These are phyloP conservation scores for Agaricales sp. DNA, from an alignment of 1,284 basidiomycete genomes.

Conservation along the genomic window DNA sequence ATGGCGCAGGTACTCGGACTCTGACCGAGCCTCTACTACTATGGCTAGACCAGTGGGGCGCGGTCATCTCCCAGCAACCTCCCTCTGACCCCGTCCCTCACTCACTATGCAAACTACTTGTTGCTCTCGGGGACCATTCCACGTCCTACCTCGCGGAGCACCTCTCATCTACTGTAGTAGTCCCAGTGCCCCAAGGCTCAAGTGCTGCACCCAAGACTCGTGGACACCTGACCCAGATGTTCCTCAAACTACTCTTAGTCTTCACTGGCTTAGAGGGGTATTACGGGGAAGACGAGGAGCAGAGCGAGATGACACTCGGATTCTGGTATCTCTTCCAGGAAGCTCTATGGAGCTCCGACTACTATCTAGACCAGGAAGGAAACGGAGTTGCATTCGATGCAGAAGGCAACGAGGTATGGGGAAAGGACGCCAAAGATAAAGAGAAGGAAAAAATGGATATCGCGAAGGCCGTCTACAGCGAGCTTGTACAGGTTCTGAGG, in stretches of 20 bases:
- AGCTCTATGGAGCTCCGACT: constrained; percentile 70
- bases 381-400: background rate
- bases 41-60: constrained; percentile 57
- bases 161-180: constrained; percentile 35
- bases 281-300: constrained; percentile 74
- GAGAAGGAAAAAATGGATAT: constrained; percentile 36
- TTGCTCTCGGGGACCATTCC: constrained; percentile 78
- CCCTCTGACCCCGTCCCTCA: constrained; percentile 46
- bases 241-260: constrained; percentile 60
- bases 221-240: constrained; percentile 55
- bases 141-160: constrained; percentile 68
- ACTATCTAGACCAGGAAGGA: constrained; percentile 27
- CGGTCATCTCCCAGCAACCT: constrained; percentile 28
- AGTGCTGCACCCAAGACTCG: constrained; percentile 16
- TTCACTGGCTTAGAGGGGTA: constrained; percentile 70
- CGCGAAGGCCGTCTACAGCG: constrained; percentile 68
- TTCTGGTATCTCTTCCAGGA: constrained; percentile 90
- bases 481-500: constrained; percentile 62
- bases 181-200: constrained; percentile 11
- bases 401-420: constrained; percentile 25
- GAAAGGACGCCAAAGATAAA: constrained; percentile 16
- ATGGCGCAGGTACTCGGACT: constrained; percentile 59
- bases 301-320: constrained; percentile 76
- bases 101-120: constrained; percentile 70
- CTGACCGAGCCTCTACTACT: constrained; percentile 75